A percentile compares a stretch with the other conserved stretches of the same genome.
These are phyloP conservation scores for Cladosporium oxysporum DNA, from an alignment of 2,329 filamentous ascomycete species.

Conservation along the genomic window DNA sequence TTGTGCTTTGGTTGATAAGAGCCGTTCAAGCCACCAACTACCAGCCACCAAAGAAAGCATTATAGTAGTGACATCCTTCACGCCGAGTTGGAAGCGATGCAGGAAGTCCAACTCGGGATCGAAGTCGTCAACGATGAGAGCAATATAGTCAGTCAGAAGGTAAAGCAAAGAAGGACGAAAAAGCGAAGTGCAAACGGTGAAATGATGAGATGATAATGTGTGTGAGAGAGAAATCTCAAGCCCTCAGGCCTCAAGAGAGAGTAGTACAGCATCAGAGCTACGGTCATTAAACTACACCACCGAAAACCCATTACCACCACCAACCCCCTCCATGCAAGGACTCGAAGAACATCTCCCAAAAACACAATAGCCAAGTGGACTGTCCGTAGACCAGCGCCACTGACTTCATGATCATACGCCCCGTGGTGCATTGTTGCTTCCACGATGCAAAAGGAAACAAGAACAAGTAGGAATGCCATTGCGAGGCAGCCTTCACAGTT, in stretches of 20 bases:
- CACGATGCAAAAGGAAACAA: conserved; percentile 13
- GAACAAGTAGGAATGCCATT: conserved; percentile 13
- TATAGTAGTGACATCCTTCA: too few relatives aligned
- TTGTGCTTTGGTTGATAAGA: too few relatives aligned
- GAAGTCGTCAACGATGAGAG: too few relatives aligned
- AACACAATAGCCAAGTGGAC: not conserved
- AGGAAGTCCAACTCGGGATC: too few relatives aligned
- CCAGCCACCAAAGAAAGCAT: too few relatives aligned
- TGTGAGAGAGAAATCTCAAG: not conserved
- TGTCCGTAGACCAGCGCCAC: not conserved
- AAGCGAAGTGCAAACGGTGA: too few relatives aligned
- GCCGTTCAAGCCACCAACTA: too few relatives aligned
- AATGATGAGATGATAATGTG: too few relatives aligned
- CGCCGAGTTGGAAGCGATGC: too few relatives aligned
- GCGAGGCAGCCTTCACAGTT: conserved; percentile 8
- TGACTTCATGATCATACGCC: not conserved
- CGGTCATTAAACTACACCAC: conserved; percentile 3
- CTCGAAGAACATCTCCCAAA: not conserved
- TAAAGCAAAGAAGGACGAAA: too few relatives aligned
- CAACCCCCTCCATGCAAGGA: not conserved
- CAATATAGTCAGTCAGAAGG: too few relatives aligned
- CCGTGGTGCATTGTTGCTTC: not conserved
- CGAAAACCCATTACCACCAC: conserved; percentile 5
- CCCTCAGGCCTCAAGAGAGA: not conserved
- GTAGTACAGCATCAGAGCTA: conserved; percentile 8